Percentiles rank a stretch among this genome's conserved stretches.
These are phyloP conservation scores for Azolla pinnata DNA, from an alignment of 75 land plant genomes.

Conservation along the genomic window DNA sequence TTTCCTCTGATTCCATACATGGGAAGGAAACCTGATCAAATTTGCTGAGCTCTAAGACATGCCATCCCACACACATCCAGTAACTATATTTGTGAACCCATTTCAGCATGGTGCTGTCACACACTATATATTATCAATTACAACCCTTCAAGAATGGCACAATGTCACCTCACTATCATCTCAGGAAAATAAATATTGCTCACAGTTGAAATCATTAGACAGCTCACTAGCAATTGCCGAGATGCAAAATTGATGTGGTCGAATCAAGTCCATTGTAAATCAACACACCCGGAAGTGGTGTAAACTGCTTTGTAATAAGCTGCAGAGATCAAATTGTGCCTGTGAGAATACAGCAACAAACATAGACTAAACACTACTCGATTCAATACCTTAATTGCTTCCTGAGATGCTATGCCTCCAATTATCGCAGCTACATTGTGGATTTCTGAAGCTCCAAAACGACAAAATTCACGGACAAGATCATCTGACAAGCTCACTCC, in stretches of 20 bases:
- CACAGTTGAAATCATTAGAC: no score
- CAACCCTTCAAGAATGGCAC: no score
- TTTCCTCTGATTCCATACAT: no score
- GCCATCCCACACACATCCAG: no score
- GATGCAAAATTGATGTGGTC: conserved; percentile 6
- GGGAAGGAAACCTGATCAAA: no score
- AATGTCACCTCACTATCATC: no score
- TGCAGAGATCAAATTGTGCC: conserved; percentile 22
- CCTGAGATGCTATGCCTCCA: conserved; percentile 93
- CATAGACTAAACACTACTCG: not conserved
- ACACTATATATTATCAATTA: no score
- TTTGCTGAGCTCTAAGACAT: no score
- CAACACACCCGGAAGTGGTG: conserved; percentile 69
- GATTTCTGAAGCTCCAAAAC: conserved; percentile 86
- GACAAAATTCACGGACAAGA: conserved; percentile 71
- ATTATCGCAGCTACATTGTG: conserved; percentile 86
- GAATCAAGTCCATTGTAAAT: conserved; percentile 77
- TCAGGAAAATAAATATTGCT: no score
- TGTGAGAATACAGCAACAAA: not conserved
- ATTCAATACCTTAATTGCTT: conserved; percentile 70
- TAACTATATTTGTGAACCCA: no score
- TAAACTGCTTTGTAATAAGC: conserved; percentile 86
- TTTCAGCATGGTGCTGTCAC: no score
- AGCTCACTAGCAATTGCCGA: no score
- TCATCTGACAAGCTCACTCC: conserved; percentile 73